A percentile compares a stretch with the other conserved stretches of the same genome.
phyloP scores from a whole-genome alignment of 352 stramenopile genomes.

The Stramenopiles sp. region DNA sequence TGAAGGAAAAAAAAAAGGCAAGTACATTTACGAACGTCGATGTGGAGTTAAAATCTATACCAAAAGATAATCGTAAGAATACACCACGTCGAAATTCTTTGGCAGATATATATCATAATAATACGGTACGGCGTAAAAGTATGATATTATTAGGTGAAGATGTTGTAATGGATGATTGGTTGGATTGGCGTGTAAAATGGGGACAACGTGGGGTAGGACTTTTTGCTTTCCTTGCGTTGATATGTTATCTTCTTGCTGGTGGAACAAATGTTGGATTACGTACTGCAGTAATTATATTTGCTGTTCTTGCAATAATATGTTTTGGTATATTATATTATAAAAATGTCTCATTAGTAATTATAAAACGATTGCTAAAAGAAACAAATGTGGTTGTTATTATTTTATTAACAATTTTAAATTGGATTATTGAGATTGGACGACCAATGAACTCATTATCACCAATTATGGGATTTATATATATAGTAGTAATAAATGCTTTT shows the following conservation, averaged over 20 bases:
- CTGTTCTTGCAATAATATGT: neutral
- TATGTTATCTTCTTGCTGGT: neutral
- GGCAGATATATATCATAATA: neutral
- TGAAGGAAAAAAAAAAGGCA: too few species aligned
- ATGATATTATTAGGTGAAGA: neutral
- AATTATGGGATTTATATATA: neutral
- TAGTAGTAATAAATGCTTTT: neutral
- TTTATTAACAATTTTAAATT: neutral
- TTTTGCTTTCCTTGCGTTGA: neutral
- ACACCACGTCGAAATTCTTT: neutral
- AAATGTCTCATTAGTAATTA: neutral
- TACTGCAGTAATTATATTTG: neutral
- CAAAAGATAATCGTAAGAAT: neutral
- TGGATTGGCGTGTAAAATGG: neutral
- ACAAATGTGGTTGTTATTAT: neutral
- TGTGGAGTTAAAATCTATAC: neutral
- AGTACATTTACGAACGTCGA: too few species aligned
- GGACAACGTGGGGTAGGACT: neutral
- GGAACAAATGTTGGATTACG: neutral
- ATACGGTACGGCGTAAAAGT: neutral
- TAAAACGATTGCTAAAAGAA: constrained; percentile 1
- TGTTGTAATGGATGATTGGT: neutral
- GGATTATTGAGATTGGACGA: constrained; percentile 4
- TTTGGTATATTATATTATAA: neutral
- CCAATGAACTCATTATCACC: neutral